Percentiles rank a stretch among this genome's conserved stretches.
Evolutionary conservation across 2,329 filamentous ascomycete species (phyloP).

Genomic region (Aspergillus texensis): DNA sequence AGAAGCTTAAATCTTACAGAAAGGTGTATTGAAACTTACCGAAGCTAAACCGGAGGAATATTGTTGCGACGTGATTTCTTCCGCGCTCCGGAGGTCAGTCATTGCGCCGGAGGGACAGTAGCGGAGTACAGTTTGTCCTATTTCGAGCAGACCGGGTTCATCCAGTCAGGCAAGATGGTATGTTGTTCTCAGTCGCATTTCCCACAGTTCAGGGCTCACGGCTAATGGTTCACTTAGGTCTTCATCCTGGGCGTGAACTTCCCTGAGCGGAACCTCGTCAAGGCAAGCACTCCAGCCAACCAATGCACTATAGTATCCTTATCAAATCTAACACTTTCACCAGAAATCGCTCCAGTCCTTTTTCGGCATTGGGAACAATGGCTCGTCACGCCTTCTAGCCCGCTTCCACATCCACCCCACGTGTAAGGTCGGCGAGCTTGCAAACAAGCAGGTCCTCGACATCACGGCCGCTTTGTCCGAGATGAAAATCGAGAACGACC

Average conservation of each 20-base stretch:
- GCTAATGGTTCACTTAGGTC: slow-evolving; percentile 57
- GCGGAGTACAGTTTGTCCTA: neutral
- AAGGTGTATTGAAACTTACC: slow-evolving; percentile 15
- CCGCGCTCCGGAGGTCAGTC: slow-evolving; percentile 24
- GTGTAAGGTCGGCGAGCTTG: slow-evolving; percentile 74
- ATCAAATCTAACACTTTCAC: neutral
- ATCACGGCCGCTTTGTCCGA: slow-evolving; percentile 82
- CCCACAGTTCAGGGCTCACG: neutral
- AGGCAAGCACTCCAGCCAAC: slow-evolving; percentile 57
- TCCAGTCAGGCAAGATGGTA: slow-evolving; percentile 35
- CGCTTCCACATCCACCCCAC: slow-evolving; percentile 85
- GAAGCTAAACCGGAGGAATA: slow-evolving; percentile 31
- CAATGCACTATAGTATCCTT: slow-evolving; percentile 9
- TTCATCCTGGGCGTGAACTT: slow-evolving; percentile 89
- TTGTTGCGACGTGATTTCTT: slow-evolving; percentile 39
- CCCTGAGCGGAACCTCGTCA: slow-evolving; percentile 77
- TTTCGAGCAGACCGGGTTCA: slow-evolving; percentile 1
- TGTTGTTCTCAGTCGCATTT: neutral
- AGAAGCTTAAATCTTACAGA: neutral
- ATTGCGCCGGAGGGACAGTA: neutral
- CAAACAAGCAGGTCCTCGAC: slow-evolving; percentile 75
- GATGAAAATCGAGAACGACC: slow-evolving; percentile 93
- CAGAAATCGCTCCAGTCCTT: slow-evolving; percentile 71
- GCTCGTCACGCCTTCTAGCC: slow-evolving; percentile 76
- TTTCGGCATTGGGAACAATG: slow-evolving; percentile 77